Percentiles rank a stretch among this genome's conserved stretches.
Evolutionary conservation across 2,329 filamentous ascomycete genomes (phyloP).

Genomic region (Calonectria crousiana): DNA sequence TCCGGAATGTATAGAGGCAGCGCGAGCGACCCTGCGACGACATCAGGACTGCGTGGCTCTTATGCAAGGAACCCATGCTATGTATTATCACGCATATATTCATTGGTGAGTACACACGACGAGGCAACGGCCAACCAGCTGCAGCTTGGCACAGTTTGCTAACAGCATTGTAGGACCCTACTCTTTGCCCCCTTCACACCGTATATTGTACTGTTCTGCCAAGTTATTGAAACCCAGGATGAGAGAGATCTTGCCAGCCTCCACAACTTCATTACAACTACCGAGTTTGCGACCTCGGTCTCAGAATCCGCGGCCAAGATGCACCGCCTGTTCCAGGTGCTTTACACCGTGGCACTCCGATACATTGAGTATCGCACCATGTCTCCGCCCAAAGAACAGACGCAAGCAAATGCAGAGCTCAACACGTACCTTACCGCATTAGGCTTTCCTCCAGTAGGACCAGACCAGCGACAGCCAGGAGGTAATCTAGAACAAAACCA

Average conservation of each 20-base stretch:
- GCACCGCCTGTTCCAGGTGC: constrained; percentile 68
- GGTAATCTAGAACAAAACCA: constrained; percentile 17
- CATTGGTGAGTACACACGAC: constrained; percentile 52
- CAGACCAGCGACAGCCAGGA: constrained; percentile 34
- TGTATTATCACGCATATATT: constrained; percentile 55
- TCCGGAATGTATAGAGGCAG: constrained; percentile 56
- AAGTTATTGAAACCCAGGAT: constrained; percentile 60
- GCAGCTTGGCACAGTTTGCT: background rate
- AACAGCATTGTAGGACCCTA: constrained; percentile 51
- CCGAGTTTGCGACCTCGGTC: constrained; percentile 60
- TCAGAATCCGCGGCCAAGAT: constrained; percentile 65
- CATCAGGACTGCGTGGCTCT: constrained; percentile 56
- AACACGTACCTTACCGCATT: constrained; percentile 58
- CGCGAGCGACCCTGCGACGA: constrained; percentile 55
- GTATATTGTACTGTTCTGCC: constrained; percentile 66
- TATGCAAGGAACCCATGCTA: constrained; percentile 50
- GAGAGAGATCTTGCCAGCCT: constrained; percentile 60
- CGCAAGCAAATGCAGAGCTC: constrained; percentile 48
- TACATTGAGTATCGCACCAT: constrained; percentile 67
- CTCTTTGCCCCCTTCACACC: constrained; percentile 65
- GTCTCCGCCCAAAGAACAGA: constrained; percentile 44
- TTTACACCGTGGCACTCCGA: constrained; percentile 68
- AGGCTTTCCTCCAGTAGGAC: constrained; percentile 52
- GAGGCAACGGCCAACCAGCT: background rate
- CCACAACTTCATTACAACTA: constrained; percentile 62